Evolutionary conservation across 2,329 filamentous ascomycete genomes (phyloP).

Genomic region (Beauveria rudraprayagi): DNA sequence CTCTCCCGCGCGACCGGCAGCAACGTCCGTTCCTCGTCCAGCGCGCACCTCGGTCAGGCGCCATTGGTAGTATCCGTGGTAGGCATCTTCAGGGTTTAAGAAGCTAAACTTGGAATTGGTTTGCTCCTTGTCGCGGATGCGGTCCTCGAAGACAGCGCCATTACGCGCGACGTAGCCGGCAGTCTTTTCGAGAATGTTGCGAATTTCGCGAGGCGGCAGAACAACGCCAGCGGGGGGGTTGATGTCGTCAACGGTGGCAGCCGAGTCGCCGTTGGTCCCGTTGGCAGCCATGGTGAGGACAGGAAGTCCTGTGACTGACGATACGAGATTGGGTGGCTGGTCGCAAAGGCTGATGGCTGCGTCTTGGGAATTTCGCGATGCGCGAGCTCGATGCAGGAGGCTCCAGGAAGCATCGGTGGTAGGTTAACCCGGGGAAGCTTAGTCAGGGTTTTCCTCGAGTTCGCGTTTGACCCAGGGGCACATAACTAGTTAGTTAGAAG

Average conservation of each 20-base stretch:
- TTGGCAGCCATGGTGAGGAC: constrained; percentile 28
- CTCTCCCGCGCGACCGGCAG: constrained; percentile 66
- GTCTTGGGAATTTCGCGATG: constrained; percentile 6
- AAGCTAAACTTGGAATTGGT: constrained; percentile 90
- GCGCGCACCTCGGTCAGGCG: constrained; percentile 76
- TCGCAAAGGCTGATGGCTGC: background rate
- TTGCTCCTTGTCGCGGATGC: constrained; percentile 76
- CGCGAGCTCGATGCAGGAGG: background rate
- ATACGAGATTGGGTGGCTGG: background rate
- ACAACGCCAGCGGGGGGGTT: constrained; percentile 79
- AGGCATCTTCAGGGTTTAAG: constrained; percentile 69
- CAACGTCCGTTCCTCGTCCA: constrained; percentile 71
- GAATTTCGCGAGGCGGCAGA: constrained; percentile 81
- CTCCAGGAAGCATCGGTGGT: background rate
- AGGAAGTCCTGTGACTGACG: background rate
- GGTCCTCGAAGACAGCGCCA: constrained; percentile 65
- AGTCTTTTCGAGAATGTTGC: constrained; percentile 82
- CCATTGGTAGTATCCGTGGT: constrained; percentile 86
- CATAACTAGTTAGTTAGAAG: too few species aligned
- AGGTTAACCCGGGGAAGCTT: constrained; percentile 1
- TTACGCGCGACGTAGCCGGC: constrained; percentile 78
- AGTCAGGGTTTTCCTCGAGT: background rate
- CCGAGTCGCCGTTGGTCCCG: constrained; percentile 44
- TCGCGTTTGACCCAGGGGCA: background rate
- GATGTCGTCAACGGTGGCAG: constrained; percentile 52